Percentiles rank a stretch among this genome's conserved stretches.
Conservation (phyloP, 257 asterid genomes). For the Gentiana macrophylla region DNA sequence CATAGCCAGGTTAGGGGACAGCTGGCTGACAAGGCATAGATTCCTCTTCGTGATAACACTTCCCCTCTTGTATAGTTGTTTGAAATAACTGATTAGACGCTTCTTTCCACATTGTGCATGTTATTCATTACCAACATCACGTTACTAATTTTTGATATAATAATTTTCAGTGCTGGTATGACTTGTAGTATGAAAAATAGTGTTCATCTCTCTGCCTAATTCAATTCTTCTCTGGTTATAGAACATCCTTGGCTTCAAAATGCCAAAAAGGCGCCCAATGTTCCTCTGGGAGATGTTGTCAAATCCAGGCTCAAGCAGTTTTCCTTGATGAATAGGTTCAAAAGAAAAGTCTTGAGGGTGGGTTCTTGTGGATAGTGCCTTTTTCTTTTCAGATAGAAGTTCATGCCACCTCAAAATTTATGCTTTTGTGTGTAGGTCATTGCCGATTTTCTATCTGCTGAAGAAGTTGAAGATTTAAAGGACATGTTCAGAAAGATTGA, state of each 20-base stretch:
- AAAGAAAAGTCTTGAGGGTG: conserved; percentile 93
- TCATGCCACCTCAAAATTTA: conserved; percentile 11
- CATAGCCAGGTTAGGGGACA: no score
- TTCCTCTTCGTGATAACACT: no score
- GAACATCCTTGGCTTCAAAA: conserved; percentile 91
- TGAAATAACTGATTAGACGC: no score
- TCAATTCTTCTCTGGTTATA: conserved; percentile 15
- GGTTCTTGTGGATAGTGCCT: conserved; percentile 19
- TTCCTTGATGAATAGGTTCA: conserved; percentile 89
- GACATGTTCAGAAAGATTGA: conserved; percentile 79
- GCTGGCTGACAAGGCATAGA: no score
- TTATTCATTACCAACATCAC: no score
- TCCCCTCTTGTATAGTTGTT: no score
- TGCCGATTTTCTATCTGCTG: conserved; percentile 89
- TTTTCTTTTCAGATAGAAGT: conserved; percentile 6
- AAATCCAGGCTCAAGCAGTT: conserved; percentile 90
- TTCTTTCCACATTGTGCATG: no score
- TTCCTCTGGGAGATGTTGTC: conserved; percentile 94
- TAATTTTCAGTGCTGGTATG: neutral
- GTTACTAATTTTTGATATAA: no score
- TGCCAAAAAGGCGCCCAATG: conserved; percentile 91
- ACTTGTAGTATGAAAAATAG: conserved; percentile 7
- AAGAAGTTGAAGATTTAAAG: conserved; percentile 85
- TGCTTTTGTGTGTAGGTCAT: conserved; percentile 52
- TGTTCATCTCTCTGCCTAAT: conserved; percentile 8